Conservation (phyloP, 257 asterid species). For the Linaria vulgaris region DNA sequence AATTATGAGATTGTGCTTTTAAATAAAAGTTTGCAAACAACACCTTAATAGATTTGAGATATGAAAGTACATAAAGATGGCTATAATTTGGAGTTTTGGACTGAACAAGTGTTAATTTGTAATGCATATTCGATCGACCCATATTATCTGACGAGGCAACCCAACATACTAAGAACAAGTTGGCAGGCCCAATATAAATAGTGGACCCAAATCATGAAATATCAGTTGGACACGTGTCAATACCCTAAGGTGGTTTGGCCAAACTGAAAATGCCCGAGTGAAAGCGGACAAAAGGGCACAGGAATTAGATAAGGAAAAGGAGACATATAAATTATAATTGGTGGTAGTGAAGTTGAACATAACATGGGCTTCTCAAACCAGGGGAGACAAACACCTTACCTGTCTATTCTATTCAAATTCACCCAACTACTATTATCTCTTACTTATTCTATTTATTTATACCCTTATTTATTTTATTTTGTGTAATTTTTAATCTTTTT, state of each 20-base stretch:
- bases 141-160: not conserved
- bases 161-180: not conserved
- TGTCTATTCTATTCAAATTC: conserved; percentile 29
- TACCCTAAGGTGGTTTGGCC: conserved; percentile 21
- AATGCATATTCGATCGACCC: too few relatives aligned
- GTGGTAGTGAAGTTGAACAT: too few relatives aligned
- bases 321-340: conserved; percentile 34
- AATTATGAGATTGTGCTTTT: too few relatives aligned
- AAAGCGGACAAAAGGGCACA: conserved; percentile 20
- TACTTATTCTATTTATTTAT: too few relatives aligned
- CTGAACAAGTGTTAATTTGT: too few relatives aligned
- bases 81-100: too few relatives aligned
- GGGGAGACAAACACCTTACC: conserved; percentile 47
- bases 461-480: too few relatives aligned
- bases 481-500: not conserved
- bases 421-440: not conserved
- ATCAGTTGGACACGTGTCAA: conserved; percentile 29
- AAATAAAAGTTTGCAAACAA: too few relatives aligned
- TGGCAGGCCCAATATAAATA: conserved; percentile 9
- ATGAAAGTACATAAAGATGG: too few relatives aligned
- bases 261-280: conserved; percentile 2
- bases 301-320: conserved; percentile 33
- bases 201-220: not conserved
- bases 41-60: too few relatives aligned
- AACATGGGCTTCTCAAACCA: conserved; percentile 54